These are phyloP conservation scores for Bacidia gigantensis DNA, from an alignment of 495 filamentous ascomycete genomes.

Conservation along the genomic window DNA sequence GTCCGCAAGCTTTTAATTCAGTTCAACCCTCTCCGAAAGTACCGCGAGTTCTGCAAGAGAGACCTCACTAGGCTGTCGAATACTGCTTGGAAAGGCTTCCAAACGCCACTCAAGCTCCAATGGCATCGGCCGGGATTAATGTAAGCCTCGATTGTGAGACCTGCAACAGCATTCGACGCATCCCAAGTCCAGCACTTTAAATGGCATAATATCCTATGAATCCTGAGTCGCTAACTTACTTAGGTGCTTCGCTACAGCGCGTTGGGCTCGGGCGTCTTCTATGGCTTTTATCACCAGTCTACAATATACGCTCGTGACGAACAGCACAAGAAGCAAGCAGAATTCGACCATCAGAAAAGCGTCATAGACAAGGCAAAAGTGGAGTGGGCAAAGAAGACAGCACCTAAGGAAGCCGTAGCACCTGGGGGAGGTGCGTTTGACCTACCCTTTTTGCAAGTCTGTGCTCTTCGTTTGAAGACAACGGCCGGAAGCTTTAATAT, in stretches of 20 bases:
- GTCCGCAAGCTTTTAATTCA: too few species aligned
- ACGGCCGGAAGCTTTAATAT: not conserved
- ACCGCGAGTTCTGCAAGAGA: not conserved
- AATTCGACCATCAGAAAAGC: constrained; percentile 74
- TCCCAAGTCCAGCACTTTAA: constrained; percentile 8
- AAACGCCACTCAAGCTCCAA: not conserved
- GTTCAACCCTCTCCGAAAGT: too few species aligned
- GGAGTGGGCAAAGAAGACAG: constrained; percentile 67
- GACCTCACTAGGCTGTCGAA: not conserved
- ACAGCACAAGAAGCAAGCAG: constrained; percentile 50
- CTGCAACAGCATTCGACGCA: not conserved
- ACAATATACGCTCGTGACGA: constrained; percentile 53
- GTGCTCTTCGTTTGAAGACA: too few species aligned
- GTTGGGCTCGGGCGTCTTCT: constrained; percentile 73
- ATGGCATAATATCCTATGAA: constrained; percentile 9
- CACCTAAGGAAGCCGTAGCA: constrained; percentile 29
- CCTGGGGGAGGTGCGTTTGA: not conserved
- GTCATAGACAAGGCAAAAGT: constrained; percentile 85
- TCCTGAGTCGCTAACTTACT: constrained; percentile 13
- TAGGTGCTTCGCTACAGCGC: constrained; percentile 93
- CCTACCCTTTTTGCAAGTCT: not conserved
- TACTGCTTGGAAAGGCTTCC: not conserved
- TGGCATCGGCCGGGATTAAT: constrained; percentile 25
- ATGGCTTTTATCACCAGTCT: constrained; percentile 84
- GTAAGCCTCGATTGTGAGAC: constrained; percentile 11